Base-by-base conservation (phyloP, 306 rosid species). In the Astragalus membranaceus region DNA sequence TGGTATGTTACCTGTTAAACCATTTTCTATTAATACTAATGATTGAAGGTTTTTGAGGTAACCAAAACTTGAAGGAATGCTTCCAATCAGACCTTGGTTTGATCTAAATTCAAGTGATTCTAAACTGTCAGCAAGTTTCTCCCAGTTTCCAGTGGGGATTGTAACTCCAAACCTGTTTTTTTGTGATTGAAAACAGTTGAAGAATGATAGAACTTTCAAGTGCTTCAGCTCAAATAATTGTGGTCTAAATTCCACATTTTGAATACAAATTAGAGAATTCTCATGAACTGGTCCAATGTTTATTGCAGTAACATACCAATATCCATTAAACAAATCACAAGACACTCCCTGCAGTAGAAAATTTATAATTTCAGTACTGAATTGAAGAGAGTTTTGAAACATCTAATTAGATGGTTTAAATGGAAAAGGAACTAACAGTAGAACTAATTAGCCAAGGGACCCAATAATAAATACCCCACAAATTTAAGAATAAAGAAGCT, bases 271-370 rank as follows among this genome's bases (percentile, higher is more conserved):
- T 0, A 95, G 88, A 4, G 96, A 95, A 71, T 95, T 95, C 14
- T 95, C 99, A 64, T 84, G 92, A 70, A 88, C 12, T 2, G 95
- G 89, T 79, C 99, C 99, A 72, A 91, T 79, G 67, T 80, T 86
- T 43, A 95, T 26, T n/a, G 64, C 74, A 64, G 91, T 86, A 37
- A 91, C 95, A 79, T 89, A 86, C 99, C 99, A 95, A 49, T 84
- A 50, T 62, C 96, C 99, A 79, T 89, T 74, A 58, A 80, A 80
- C 39, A 85, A 75, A 77, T 95, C 99, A 85, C 99, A 95, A 29
- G 97, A 86, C 10, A 95, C 91, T 5, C 97, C 99, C 99, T 95
- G 88, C 76, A 80, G 37, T 35, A 51, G 37, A 82, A 82, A 61
- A 55, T 5, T 51, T 26, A 66, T 32, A 15, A 12, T 35, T 13